Base-by-base conservation (phyloP, 2,329 filamentous ascomycete species). In the Hymenoscyphus infarciens region DNA sequence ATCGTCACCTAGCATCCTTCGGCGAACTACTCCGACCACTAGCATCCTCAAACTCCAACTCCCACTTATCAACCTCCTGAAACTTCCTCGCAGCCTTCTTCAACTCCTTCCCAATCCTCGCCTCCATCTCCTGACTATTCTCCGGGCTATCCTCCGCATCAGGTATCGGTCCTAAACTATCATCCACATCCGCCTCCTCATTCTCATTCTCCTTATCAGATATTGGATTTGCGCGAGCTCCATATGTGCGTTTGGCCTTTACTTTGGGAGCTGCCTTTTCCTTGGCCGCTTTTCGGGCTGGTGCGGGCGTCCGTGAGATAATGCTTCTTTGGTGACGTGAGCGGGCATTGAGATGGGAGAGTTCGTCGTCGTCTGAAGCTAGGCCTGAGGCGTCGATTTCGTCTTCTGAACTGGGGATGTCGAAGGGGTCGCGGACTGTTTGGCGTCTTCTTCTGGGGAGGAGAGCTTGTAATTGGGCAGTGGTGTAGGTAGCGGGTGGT, bases 41-140 rank as follows among this genome's bases (percentile, higher is more conserved):
- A 57, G 86, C 80, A 68, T 87, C 85, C 76, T 90, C 87, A 74
- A 84, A 90, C 58, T 86, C 84, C 64, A 90, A 75, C 75, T 87
- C 80, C 86, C 86, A 90, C 75, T 81, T 78, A 73, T 90, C 87
- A 49, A 90, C 87, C 75, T 89, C 87, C 73, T 83, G 80, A 69
- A 90, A 90, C 75, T 89, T 89, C 72, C 78, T 81, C 10, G 79
- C 79, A 49, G 85, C 83, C 57, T 80, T 77, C 74, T 83, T 83
- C 64, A 90, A 76, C 77, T 75, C 72, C 57, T 70, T 70, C 6
- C 81, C 77, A 56, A 81, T 72, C 6, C 76, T 73, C 57, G 74
- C 74, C 62, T 77, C 72, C 70, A 77, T 45, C 67, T 74, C 68
- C 70, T 75, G 70, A 67, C 76, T 75, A 70, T 74, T 73, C 65